These are phyloP conservation scores for Starmera dryadoides DNA, from an alignment of 805 yeast species.

Conservation along the genomic window DNA sequence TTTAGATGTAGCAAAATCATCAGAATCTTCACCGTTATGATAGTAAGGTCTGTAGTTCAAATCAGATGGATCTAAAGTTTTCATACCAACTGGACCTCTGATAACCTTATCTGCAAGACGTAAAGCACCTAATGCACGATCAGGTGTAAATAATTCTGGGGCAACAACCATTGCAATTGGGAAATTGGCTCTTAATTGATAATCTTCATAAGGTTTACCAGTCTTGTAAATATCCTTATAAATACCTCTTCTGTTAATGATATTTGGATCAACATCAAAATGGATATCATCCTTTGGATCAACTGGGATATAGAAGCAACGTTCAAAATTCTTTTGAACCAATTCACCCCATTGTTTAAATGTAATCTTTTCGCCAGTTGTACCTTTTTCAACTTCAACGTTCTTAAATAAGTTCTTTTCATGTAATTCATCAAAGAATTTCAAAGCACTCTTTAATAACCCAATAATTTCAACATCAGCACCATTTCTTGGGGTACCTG, in stretches of 20 bases:
- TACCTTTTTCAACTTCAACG: conserved; percentile 45
- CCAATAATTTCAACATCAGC: conserved; percentile 94
- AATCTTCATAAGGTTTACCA: conserved; percentile 88
- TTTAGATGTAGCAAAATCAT: conserved; percentile 86
- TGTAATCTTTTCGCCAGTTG: conserved; percentile 49
- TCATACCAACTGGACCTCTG: conserved; percentile 88
- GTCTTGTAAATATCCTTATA: conserved; percentile 81
- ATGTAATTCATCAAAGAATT: conserved; percentile 66
- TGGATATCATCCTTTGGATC: conserved; percentile 52
- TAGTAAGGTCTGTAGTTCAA: conserved; percentile 89
- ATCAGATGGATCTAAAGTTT: conserved; percentile 89
- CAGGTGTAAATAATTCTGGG: conserved; percentile 74
- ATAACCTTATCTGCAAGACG: conserved; percentile 62
- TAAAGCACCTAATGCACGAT: conserved; percentile 58
- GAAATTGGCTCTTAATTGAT: conserved; percentile 87
- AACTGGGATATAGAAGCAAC: conserved; percentile 67
- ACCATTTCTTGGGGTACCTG: conserved; percentile 98
- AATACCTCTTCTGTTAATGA: conserved; percentile 87
- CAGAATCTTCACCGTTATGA: conserved; percentile 68
- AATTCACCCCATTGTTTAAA: conserved; percentile 68
- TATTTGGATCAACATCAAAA: conserved; percentile 51
- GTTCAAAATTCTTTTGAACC: conserved; percentile 69
- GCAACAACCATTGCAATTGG: conserved; percentile 92
- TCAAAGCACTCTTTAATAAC: conserved; percentile 69
- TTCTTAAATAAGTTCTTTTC: conserved; percentile 49